Percentiles rank a stretch among this genome's conserved stretches.
These are phyloP conservation scores for Pseudogymnoascus sp. DNA, from an alignment of 2,329 filamentous ascomycete genomes.

Conservation along the genomic window DNA sequence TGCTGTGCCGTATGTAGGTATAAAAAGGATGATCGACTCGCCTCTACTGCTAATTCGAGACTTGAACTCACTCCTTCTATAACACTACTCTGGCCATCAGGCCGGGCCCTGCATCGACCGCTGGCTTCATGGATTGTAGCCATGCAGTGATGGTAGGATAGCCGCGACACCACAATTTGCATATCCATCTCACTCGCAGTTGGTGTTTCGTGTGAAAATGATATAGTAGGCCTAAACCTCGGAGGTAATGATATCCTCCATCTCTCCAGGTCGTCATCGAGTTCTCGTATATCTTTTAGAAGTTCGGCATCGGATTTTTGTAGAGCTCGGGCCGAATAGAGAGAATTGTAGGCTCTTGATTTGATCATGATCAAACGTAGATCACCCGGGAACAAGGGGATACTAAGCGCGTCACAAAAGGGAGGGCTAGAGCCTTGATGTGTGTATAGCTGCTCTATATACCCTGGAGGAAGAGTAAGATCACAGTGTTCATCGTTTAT, in stretches of 20 bases:
- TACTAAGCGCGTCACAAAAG: neutral
- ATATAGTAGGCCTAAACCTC: slow-evolving; percentile 39
- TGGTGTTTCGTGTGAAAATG: slow-evolving; percentile 29
- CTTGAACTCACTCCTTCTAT: slow-evolving; percentile 44
- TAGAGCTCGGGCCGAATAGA: slow-evolving; percentile 42
- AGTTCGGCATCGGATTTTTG: slow-evolving; percentile 46
- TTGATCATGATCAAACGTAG: slow-evolving; percentile 43
- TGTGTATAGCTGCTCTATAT: slow-evolving; percentile 25
- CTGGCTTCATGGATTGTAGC: slow-evolving; percentile 48
- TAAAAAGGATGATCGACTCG: slow-evolving; percentile 45
- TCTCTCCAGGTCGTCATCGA: slow-evolving; percentile 47
- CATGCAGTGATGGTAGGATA: slow-evolving; percentile 49
- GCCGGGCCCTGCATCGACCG: slow-evolving; percentile 39
- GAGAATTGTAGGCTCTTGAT: slow-evolving; percentile 37
- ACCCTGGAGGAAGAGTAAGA: slow-evolving; percentile 38
- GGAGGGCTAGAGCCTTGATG: neutral
- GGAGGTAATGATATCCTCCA: slow-evolving; percentile 44
- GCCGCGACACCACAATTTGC: slow-evolving; percentile 38
- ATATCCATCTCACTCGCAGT: slow-evolving; percentile 31
- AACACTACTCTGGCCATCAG: slow-evolving; percentile 26
- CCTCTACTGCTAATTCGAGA: slow-evolving; percentile 44
- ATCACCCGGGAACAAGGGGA: slow-evolving; percentile 36
- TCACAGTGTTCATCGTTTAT: slow-evolving; percentile 45
- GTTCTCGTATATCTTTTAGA: slow-evolving; percentile 44
- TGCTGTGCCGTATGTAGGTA: slow-evolving; percentile 37